phyloP scores from a whole-genome alignment of 2,329 filamentous ascomycete genomes.

The Elsinoe australis region DNA sequence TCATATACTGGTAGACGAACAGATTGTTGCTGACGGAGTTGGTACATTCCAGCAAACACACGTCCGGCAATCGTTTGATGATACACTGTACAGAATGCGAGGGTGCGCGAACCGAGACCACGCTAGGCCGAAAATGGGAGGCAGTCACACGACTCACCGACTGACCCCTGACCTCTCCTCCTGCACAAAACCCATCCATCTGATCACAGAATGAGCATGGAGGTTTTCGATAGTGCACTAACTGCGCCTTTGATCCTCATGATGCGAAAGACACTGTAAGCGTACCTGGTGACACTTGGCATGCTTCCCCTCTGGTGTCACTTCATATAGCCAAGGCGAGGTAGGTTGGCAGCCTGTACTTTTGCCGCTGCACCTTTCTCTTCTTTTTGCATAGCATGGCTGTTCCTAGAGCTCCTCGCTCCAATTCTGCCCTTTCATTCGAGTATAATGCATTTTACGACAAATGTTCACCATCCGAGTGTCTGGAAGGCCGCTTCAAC shows the following conservation, averaged over 20 bases:
- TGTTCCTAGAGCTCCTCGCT: background rate
- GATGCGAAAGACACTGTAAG: slow-evolving; percentile 4
- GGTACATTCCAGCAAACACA: too few relatives aligned
- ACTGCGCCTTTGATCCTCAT: slow-evolving; percentile 5
- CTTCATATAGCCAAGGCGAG: too few relatives aligned
- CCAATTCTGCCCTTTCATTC: background rate
- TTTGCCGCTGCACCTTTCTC: background rate
- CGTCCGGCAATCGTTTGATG: background rate
- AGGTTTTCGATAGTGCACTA: slow-evolving; percentile 6
- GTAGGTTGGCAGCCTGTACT: too few relatives aligned
- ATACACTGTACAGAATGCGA: background rate
- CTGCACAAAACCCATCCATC: slow-evolving; percentile 1
- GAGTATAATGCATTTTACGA: slow-evolving; percentile 7
- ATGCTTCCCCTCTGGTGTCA: too few relatives aligned
- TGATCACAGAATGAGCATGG: slow-evolving; percentile 10
- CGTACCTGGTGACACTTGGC: background rate
- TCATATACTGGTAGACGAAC: too few relatives aligned
- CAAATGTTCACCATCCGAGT: slow-evolving; percentile 18
- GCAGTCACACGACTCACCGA: background rate
- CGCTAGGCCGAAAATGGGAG: background rate
- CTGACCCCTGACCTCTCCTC: background rate
- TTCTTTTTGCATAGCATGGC: slow-evolving; percentile 16
- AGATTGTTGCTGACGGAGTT: too few relatives aligned
- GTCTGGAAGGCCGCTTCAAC: slow-evolving; percentile 33
- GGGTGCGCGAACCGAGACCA: background rate